phyloP scores from a whole-genome alignment of 768 basidiomycete species.

The Podaxis sp. region DNA sequence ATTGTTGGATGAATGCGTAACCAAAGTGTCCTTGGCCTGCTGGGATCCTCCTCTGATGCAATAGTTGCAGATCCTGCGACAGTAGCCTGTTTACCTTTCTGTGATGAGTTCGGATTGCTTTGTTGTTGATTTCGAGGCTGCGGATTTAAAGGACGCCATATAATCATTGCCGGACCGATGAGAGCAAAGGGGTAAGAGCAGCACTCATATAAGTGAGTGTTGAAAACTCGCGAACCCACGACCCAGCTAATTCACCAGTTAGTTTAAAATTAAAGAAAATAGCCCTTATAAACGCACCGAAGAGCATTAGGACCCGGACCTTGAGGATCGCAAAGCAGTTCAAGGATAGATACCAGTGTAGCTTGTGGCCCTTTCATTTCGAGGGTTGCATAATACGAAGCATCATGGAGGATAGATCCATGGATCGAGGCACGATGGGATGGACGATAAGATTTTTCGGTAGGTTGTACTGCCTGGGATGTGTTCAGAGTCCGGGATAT shows the following conservation, averaged over 20 bases:
- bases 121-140: conserved; percentile 7
- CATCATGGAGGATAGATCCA: conserved; percentile 86
- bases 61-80: conserved; percentile 5
- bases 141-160: conserved; percentile 60
- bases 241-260: conserved; percentile 45
- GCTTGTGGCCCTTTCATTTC: conserved; percentile 68
- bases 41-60: not conserved
- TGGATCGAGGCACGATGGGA: conserved; percentile 88
- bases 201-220: conserved; percentile 65
- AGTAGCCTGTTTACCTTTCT: conserved; percentile 16
- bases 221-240: conserved; percentile 61
- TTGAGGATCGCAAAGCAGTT: conserved; percentile 63
- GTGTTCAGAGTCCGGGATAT: not conserved
- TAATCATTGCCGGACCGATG: conserved; percentile 66
- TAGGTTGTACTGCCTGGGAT: conserved; percentile 76
- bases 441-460: conserved; percentile 89
- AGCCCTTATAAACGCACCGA: conserved; percentile 40
- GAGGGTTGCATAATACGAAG: conserved; percentile 77
- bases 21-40: conserved; percentile 6
- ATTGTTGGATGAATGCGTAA: conserved; percentile 11
- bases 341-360: conserved; percentile 50
- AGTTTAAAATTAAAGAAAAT: not conserved
- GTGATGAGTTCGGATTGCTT: not conserved
- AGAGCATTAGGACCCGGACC: conserved; percentile 56
- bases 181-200: conserved; percentile 65